These are phyloP conservation scores for Stachybotrys chartarum DNA, from an alignment of 2,329 filamentous ascomycete genomes.

Conservation along the genomic window DNA sequence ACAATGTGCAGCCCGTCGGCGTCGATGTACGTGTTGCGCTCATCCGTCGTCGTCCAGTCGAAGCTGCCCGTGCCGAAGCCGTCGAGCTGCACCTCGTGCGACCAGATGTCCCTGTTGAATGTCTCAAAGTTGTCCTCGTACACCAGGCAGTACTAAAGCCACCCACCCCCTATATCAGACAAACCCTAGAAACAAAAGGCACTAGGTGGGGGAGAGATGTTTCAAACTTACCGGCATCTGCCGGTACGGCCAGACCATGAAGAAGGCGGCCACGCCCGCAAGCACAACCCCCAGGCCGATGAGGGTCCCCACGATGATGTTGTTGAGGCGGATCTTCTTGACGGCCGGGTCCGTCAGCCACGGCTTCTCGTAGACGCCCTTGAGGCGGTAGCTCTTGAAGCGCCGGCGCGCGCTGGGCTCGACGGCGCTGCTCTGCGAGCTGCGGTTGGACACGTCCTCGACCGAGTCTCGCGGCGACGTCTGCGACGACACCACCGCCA, in stretches of 20 bases:
- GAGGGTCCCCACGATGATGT: slow-evolving; percentile 23
- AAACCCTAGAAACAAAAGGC: background rate
- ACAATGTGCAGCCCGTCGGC: slow-evolving; percentile 44
- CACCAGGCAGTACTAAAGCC: slow-evolving; percentile 39
- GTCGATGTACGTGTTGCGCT: slow-evolving; percentile 39
- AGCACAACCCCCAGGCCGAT: slow-evolving; percentile 24
- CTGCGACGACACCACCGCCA: background rate
- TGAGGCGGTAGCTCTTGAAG: slow-evolving; percentile 15
- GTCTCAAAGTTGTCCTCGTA: slow-evolving; percentile 41
- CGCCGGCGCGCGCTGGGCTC: slow-evolving; percentile 18
- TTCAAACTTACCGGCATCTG: slow-evolving; percentile 10
- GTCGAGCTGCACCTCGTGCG: slow-evolving; percentile 36
- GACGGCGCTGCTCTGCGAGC: background rate
- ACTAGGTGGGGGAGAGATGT: background rate
- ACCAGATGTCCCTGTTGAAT: slow-evolving; percentile 38
- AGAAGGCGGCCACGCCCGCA: slow-evolving; percentile 24
- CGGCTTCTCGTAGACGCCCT: slow-evolving; percentile 16
- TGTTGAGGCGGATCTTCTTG: slow-evolving; percentile 25
- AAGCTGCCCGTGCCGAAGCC: slow-evolving; percentile 42
- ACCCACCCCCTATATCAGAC: background rate
- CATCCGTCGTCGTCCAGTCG: slow-evolving; percentile 46
- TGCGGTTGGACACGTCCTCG: background rate
- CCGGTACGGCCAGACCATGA: slow-evolving; percentile 17
- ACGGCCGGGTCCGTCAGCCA: slow-evolving; percentile 22
- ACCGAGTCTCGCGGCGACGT: background rate